phyloP scores from a whole-genome alignment of 208 protist genomes.

The Novymonas esmeraldas region DNA sequence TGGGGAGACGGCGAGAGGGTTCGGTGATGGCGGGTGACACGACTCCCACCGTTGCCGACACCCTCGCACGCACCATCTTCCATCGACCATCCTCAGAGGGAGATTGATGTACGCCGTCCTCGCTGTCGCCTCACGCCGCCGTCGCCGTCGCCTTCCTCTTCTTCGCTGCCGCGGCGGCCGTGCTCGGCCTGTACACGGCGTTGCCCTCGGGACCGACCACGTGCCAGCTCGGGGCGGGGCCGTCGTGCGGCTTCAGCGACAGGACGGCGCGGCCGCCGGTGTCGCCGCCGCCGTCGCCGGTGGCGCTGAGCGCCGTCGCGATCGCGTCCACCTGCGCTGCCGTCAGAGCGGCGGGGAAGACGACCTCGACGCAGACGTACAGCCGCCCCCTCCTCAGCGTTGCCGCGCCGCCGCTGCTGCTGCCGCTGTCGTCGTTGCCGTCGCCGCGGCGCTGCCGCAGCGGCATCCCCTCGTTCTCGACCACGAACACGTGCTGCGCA shows the following conservation, averaged over 20 bases:
- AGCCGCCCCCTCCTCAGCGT: slow-evolving; percentile 27
- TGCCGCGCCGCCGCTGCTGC: slow-evolving; percentile 29
- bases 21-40: no score
- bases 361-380: slow-evolving; percentile 32
- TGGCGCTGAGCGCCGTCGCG: slow-evolving; percentile 9
- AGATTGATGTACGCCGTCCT: background rate
- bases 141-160: slow-evolving; percentile 15
- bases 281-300: background rate
- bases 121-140: background rate
- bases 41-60: no score
- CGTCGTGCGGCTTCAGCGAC: slow-evolving; percentile 16
- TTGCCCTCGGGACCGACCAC: slow-evolving; percentile 30
- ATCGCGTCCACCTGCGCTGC: slow-evolving; percentile 18
- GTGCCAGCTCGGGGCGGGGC: slow-evolving; percentile 26
- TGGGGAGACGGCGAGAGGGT: no score
- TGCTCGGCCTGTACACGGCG: slow-evolving; percentile 12
- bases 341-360: slow-evolving; percentile 27
- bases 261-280: background rate
- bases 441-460: slow-evolving; percentile 22
- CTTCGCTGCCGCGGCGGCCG: slow-evolving; percentile 1
- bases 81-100: no score
- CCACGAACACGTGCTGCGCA: slow-evolving; percentile 50
- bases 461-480: slow-evolving; percentile 93
- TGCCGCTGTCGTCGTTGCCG: background rate
- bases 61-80: no score